Evolutionary conservation across 139 green algal species (phyloP), one percentile per base, ranked within the genome.

Genomic region (Desmodesmus armatus): DNA sequence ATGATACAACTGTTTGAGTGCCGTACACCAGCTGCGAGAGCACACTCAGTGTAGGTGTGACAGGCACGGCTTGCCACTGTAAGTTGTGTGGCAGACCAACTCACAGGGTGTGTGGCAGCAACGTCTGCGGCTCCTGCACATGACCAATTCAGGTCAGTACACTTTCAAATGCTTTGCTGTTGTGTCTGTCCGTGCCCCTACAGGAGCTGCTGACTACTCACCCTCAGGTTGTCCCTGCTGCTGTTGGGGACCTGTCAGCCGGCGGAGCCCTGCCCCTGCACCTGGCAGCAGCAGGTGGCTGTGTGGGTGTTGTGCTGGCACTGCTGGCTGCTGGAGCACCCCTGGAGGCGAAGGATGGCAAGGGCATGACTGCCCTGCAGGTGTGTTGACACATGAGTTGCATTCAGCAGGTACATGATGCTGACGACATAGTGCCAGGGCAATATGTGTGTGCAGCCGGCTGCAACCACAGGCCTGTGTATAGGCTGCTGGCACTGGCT

Each of bases 241-340:
- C 25, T 13, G 39, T 77, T 7, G 27, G 13, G 39, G 78, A 84
- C 78, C 55, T 84, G 43, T 77, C 62, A 3, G 66, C 62, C 40
- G 78, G 78, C n/a, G 78, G 78, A 2, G 43, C 63, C 41, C 55
- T 84, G 40, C 78, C 78, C 0, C 78, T 84, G 29, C 78, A 84
- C 63, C 29, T 84, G 37, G 78, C 78, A 65, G 78, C 78, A 66
- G 62, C 78, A 84, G 27, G 29, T 51, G 78, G 78, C 25, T 33
- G n/a, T 2, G 37, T 63, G 19, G 78, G 66, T 13, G 78, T 84
- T 62, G 17, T 84, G 78, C 37, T 23, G 41, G 41, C 67, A 63
- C 78, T 84, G 43, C 25, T 84, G 40, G 62, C 62, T 5, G 39
- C 37, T 9, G 78, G 78, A 6, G 78, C 62, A 2, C 27, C 43